Evolutionary conservation across 495 filamentous ascomycete species (phyloP).

Genomic region (Penicillium crystallinum): DNA sequence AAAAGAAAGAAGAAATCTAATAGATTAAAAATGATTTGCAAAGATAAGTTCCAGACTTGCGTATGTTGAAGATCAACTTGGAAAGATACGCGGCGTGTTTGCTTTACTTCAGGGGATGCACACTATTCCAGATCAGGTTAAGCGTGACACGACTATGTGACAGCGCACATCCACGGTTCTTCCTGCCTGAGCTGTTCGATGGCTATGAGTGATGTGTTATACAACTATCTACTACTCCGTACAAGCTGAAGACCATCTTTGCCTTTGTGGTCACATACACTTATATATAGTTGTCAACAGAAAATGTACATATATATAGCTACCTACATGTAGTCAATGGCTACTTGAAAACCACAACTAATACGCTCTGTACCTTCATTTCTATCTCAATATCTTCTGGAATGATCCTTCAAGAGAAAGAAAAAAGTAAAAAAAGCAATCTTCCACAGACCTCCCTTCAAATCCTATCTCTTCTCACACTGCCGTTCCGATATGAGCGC

Average conservation of each 20-base stretch:
- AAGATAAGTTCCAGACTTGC: conserved; percentile 9
- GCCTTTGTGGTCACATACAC: no score
- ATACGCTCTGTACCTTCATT: background rate
- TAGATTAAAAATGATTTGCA: conserved; percentile 16
- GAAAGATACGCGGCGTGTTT: conserved; percentile 29
- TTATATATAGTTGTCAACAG: no score
- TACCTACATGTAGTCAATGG: no score
- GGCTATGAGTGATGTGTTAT: no score
- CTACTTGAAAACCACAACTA: no score
- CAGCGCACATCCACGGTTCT: conserved; percentile 1
- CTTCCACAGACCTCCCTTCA: background rate
- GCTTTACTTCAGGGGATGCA: conserved; percentile 31
- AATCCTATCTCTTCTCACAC: conserved; percentile 15
- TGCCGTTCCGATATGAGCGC: conserved; percentile 31
- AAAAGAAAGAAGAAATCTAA: conserved; percentile 7
- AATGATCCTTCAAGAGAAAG: background rate
- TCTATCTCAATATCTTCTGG: background rate
- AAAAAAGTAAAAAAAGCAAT: background rate
- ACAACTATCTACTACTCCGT: no score
- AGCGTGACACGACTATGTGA: conserved; percentile 24
- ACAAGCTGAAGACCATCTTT: no score
- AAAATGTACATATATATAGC: no score
- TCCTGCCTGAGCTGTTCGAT: background rate
- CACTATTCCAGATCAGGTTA: conserved; percentile 19
- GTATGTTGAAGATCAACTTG: conserved; percentile 10